phyloP scores from a whole-genome alignment of 768 basidiomycete species.

The Lentinula sp. region DNA sequence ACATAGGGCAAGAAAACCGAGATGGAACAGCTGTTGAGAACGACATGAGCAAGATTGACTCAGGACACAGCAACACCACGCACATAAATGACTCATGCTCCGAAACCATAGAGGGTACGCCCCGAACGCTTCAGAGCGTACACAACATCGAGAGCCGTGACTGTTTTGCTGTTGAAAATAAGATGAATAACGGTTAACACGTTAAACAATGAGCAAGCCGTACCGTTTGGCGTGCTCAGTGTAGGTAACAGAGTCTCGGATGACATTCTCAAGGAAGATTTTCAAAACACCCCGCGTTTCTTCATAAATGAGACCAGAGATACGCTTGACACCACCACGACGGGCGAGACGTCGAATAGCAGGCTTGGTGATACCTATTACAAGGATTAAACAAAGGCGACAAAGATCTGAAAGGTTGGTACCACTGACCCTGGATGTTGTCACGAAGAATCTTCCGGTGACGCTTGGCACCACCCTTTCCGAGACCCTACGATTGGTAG shows the following conservation, averaged over 20 bases:
- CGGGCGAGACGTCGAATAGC: conserved; percentile 53
- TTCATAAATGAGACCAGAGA: conserved; percentile 46
- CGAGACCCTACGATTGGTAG: conserved; percentile 42
- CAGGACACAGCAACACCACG: neutral
- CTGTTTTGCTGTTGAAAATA: conserved; percentile 36
- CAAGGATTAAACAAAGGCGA: neutral
- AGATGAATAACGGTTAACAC: neutral
- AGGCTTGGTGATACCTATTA: conserved; percentile 32
- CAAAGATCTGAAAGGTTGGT: too few species aligned
- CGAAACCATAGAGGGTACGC: conserved; percentile 59
- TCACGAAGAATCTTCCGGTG: conserved; percentile 72
- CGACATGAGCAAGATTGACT: neutral
- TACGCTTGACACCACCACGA: conserved; percentile 46
- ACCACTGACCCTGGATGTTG: conserved; percentile 44
- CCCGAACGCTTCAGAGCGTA: conserved; percentile 47
- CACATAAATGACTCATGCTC: conserved; percentile 25
- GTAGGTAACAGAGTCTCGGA: conserved; percentile 72
- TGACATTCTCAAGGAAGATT: conserved; percentile 39
- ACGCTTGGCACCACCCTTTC: conserved; percentile 72
- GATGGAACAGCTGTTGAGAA: neutral
- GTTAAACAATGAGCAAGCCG: neutral
- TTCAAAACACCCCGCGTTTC: conserved; percentile 56
- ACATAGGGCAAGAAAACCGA: neutral
- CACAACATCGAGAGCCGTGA: conserved; percentile 61
- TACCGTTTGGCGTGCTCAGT: conserved; percentile 69